phyloP scores from a whole-genome alignment of 2,329 filamentous ascomycete genomes.

The Fusarium virguliforme region DNA sequence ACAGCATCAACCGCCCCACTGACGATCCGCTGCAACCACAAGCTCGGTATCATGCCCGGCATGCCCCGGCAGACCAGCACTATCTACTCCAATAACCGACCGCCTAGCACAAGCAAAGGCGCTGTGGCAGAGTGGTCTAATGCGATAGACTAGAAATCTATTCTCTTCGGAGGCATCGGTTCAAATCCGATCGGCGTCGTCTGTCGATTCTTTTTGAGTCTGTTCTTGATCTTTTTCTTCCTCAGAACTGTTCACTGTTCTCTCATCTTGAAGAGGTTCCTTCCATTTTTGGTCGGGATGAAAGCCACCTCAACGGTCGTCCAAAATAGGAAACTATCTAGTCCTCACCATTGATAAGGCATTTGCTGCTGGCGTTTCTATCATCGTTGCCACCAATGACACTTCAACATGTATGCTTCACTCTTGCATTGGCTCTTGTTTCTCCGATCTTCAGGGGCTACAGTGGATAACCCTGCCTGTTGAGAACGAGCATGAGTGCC shows the following conservation, averaged over 20 bases:
- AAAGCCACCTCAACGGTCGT: too few species aligned
- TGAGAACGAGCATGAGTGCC: not conserved
- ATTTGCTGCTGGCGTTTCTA: not conserved
- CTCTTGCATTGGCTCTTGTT: not conserved
- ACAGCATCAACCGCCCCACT: slow-evolving; percentile 4
- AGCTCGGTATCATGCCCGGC: not conserved
- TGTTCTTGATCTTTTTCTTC: not conserved
- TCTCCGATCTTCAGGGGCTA: not conserved
- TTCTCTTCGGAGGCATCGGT: slow-evolving; percentile 55
- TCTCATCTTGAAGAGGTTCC: too few species aligned
- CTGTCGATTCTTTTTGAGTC: slow-evolving; percentile 23
- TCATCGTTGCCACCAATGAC: not conserved
- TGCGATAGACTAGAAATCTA: slow-evolving; percentile 56
- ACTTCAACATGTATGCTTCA: too few species aligned
- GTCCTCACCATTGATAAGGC: not conserved
- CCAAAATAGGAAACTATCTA: too few species aligned
- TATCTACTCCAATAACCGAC: not conserved
- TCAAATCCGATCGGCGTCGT: slow-evolving; percentile 55
- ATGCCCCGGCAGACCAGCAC: not conserved
- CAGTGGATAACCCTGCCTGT: too few species aligned
- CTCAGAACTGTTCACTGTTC: too few species aligned
- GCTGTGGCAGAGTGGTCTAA: slow-evolving; percentile 55
- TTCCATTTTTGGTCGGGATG: too few species aligned
- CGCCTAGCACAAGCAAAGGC: slow-evolving; percentile 30
- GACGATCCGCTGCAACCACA: not conserved